Base-by-base conservation (phyloP, 768 basidiomycete species). In the Lactarius deliciosus region DNA sequence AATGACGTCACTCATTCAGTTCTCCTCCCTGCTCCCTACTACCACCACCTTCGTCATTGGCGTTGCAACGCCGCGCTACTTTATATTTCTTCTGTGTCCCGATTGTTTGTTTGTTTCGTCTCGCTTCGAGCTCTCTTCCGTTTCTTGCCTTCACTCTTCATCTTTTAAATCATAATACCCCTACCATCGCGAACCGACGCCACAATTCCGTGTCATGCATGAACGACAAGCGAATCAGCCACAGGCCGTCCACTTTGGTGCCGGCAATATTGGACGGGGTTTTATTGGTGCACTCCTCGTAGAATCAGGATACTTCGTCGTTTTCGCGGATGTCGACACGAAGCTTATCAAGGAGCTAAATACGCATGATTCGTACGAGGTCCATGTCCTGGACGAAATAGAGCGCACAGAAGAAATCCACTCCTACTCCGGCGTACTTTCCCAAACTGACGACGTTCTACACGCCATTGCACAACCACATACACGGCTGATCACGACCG, bases 181-280 rank as follows among this genome's bases (percentile, higher is more conserved):
- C 43, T 56, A 38, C 16, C 1, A 41, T 40, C 15, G 15, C 30
- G 36, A 5, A 18, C 13, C 1, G 16, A 53, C 38, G 25, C 18
- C 20, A 30, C 56, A 13, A 2, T 28, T 28, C 28, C 30, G 20
- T 30, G 32, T 40, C 34, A 67, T 67, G 66, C 62, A 64, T 8
- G 58, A 56, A 16, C 58, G 56, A 25, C 58, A 55, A 59, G 9
- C 16, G 34, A 60, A 64, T 22, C 57, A 73, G n/a, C 72, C 68
- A 5, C 74, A 69, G 60, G 77, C 75, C 10, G 72, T 79, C 57
- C 78, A 79, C 66, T 79, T 79, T 61, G 78, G 78, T 34, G 78
- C 78, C 3, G 78, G 78, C 7, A 78, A 77, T 70, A 77, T 78
- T 56, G 78, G 78, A 15, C 74, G 77, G 8, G 78, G 78, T 9